A percentile compares a stretch with the other conserved stretches of the same genome.
Conservation (phyloP, 202 grass and related monocot species). For the Panicum hallii region DNA sequence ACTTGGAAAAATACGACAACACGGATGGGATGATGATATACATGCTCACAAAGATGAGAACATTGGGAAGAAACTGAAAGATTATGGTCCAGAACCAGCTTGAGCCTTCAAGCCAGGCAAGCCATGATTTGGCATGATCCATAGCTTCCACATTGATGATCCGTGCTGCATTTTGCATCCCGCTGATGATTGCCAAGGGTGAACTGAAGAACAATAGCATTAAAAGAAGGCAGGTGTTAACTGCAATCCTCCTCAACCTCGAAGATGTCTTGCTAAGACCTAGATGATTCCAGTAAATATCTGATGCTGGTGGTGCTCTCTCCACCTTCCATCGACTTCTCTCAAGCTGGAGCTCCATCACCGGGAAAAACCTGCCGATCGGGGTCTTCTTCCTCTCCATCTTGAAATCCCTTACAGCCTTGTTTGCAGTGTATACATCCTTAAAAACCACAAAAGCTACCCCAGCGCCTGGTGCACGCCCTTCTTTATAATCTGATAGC, state of each 20-base stretch:
- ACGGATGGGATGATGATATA: slow-evolving; percentile 97
- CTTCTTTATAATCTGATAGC: slow-evolving; percentile 86
- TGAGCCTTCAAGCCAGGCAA: slow-evolving; percentile 87
- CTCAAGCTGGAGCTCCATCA: slow-evolving; percentile 96
- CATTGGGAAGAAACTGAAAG: slow-evolving; percentile 93
- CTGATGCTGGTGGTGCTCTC: slow-evolving; percentile 85
- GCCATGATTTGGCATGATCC: slow-evolving; percentile 91
- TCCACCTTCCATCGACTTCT: slow-evolving; percentile 88
- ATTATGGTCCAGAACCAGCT: slow-evolving; percentile 97
- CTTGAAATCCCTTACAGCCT: slow-evolving; percentile 88
- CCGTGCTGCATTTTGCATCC: slow-evolving; percentile 84
- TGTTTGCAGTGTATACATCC: slow-evolving; percentile 95
- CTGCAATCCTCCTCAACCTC: slow-evolving; percentile 73
- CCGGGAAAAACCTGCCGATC: slow-evolving; percentile 75
- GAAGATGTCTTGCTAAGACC: slow-evolving; percentile 86
- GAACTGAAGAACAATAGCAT: slow-evolving; percentile 99
- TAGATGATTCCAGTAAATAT: slow-evolving; percentile 99
- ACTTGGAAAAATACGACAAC: slow-evolving; percentile 92
- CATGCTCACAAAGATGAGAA: slow-evolving; percentile 96
- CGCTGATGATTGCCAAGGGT: slow-evolving; percentile 83
- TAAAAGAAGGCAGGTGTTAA: slow-evolving; percentile 90
- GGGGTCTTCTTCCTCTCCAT: slow-evolving; percentile 85
- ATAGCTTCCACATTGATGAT: slow-evolving; percentile 97
- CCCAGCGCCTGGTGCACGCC: slow-evolving; percentile 69
- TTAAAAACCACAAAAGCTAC: slow-evolving; percentile 95